Evolutionary conservation across 164 flowering plant genomes (phyloP).

Genomic region (Akebia trifoliata): DNA sequence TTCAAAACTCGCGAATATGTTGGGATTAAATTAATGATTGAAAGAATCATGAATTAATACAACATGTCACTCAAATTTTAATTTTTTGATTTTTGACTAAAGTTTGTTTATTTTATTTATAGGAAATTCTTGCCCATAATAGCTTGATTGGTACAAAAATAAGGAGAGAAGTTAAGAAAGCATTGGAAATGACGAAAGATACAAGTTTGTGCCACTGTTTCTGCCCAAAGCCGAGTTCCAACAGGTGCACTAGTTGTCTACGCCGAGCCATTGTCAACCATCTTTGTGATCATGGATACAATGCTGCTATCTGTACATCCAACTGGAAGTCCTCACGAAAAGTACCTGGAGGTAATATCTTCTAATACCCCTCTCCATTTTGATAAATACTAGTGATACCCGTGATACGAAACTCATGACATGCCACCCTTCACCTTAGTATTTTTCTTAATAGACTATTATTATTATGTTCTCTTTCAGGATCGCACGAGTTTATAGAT

Average conservation of each 20-base stretch:
- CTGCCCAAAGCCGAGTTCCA: constrained; percentile 6
- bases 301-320: constrained; percentile 20
- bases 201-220: constrained; percentile 4
- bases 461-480: constrained; percentile 11
- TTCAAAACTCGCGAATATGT: too few relatives aligned
- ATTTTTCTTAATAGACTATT: background rate
- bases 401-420: background rate
- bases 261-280: constrained; percentile 11
- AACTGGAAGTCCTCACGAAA: constrained; percentile 18
- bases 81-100: background rate
- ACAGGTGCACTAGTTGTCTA: constrained; percentile 11
- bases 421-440: background rate
- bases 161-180: constrained; percentile 6
- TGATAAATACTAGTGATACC: background rate
- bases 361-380: background rate
- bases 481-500: constrained; percentile 40
- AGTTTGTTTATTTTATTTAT: background rate
- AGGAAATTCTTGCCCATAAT: constrained; percentile 12
- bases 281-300: constrained; percentile 9
- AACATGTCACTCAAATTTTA: background rate
- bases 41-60: background rate
- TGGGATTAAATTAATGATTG: too few relatives aligned
- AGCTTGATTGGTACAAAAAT: constrained; percentile 7
- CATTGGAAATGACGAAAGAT: constrained; percentile 6
- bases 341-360: constrained; percentile 14